Evolutionary conservation across 75 land plant genomes (phyloP), one percentile per base, ranked within the genome.

Genomic region (Gnetum montanum): DNA sequence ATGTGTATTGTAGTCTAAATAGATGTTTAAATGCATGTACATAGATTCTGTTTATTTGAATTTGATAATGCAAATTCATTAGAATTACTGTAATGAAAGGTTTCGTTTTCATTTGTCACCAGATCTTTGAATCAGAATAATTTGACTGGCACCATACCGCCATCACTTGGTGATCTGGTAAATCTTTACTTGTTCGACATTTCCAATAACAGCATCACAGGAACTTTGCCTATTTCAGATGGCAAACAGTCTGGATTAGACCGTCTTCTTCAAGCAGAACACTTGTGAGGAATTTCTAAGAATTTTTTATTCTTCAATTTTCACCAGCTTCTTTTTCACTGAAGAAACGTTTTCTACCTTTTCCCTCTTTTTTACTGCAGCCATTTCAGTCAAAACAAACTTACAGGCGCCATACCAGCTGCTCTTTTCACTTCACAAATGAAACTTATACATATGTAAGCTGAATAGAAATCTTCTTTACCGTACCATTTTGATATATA

Each of bases 101-200:
- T 16, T 5, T 4, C 31, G 6, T 30, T 8, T 16, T 46, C 23
- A 8, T 15, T 36, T 68, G 27, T 18, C n/a, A n/a, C n/a, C 73
- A 85, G 89, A 52, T 81, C 78, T 12, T 59, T 85, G 61, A 77
- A 85, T 34, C 66, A 79, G 33, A 86, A 86, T 58, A 78, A 83
- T 44, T 65, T 86, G 27, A 72, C 57, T 19, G 87, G 87, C 7
- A 6, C 31, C 2, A 75, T 86, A 63, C 90, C 90, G 12, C 46
- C 87, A 30, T 69, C 79, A 33, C 26, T 86, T 35, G 90, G 90
- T 33, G 64, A 47, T 13, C 80, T 86, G 8, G 66, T 65, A 13
- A 77, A 88, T 3, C 62, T 88, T 15, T 70, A 77, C 65, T 81
- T 81, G 84, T 73, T 80, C 0, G 88, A 86, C 46, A 28, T 86